Percentiles rank a stretch among this genome's conserved stretches.
Conservation (phyloP, 495 filamentous ascomycete genomes). For the Bombardia bombarda region DNA sequence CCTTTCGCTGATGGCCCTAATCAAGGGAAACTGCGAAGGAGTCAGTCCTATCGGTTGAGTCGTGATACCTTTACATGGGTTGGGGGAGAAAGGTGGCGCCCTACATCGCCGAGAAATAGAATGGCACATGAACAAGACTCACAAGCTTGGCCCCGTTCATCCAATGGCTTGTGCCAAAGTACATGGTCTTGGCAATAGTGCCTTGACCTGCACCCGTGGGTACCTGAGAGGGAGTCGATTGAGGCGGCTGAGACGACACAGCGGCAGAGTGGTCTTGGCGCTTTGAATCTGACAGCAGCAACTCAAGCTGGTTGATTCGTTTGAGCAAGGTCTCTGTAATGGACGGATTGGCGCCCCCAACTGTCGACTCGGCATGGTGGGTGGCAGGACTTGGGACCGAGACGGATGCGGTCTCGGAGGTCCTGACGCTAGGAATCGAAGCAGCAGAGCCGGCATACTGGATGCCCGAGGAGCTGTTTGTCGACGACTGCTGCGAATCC, state of each 20-base stretch:
- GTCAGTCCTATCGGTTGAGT: slow-evolving; percentile 11
- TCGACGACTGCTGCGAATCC: too few species aligned
- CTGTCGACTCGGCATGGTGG: not conserved
- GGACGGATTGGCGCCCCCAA: slow-evolving; percentile 3
- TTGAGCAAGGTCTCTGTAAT: slow-evolving; percentile 8
- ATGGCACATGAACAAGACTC: too few species aligned
- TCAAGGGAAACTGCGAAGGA: slow-evolving; percentile 32
- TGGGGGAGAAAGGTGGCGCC: too few species aligned
- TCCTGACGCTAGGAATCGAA: slow-evolving; percentile 5
- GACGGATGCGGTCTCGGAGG: slow-evolving; percentile 5
- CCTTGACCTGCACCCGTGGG: slow-evolving; percentile 1
- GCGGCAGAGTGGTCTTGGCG: slow-evolving; percentile 5
- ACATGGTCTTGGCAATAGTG: slow-evolving; percentile 15
- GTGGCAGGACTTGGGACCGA: slow-evolving; percentile 6
- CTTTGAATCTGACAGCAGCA: slow-evolving; percentile 20
- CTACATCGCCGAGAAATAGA: too few species aligned
- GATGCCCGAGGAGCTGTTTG: slow-evolving; percentile 1
- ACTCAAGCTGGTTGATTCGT: slow-evolving; percentile 22
- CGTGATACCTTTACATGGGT: too few species aligned
- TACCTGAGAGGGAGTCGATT: slow-evolving; percentile 1
- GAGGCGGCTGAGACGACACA: slow-evolving; percentile 3
- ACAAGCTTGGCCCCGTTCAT: slow-evolving; percentile 38
- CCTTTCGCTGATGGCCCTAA: slow-evolving; percentile 30
- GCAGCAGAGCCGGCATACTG: slow-evolving; percentile 9
- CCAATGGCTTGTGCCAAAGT: slow-evolving; percentile 50